Base-by-base conservation (phyloP, 805 yeast species). In the Pichia heedii region DNA sequence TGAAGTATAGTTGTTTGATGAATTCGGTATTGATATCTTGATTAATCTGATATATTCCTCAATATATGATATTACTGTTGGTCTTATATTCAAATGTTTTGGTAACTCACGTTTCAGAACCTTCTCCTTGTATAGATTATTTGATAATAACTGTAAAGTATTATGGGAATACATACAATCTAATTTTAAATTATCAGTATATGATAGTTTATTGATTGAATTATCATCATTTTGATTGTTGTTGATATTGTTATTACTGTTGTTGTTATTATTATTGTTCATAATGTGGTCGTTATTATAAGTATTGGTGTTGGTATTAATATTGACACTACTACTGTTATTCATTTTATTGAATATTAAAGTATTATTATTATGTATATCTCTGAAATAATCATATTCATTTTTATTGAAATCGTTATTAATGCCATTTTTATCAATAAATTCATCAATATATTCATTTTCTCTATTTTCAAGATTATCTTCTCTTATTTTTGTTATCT, bases 11-110 rank as follows among this genome's bases (percentile, higher is more conserved):
- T 26, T 22, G 3, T 22, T 15, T 10, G 13, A 32, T 13, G 12
- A 4, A 2, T 9, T 15, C 4, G 50, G 50, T 13, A 44, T 34
- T 18, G 42, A 39, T 5, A 13, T 30, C 5, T 26, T 13, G 4
- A 44, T n/a, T 5, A 40, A 12, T 5, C 18, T 15, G 7, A 47
- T 39, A 33, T 39, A 47, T 30, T 42, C 29, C 2, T 38, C 39
- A 19, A 44, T 18, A 16, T 33, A n/a, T 7, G 6, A 8, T 2
- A 21, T 21, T 10, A 39, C 6, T 29, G 32, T 29, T 13, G 32
- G 32, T 29, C 32, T n/a, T 13, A 13, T 13, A 29, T 29, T 29
- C 13, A 29, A 29, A 29, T 29, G 32, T 13, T 29, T 30, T 2
- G 22, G 16, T 12, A 41, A 22, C 18, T 41, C 39, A n/a, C 32